Evolutionary conservation across 1,284 basidiomycete species (phyloP).

Genomic region (Malassezia globosa): DNA sequence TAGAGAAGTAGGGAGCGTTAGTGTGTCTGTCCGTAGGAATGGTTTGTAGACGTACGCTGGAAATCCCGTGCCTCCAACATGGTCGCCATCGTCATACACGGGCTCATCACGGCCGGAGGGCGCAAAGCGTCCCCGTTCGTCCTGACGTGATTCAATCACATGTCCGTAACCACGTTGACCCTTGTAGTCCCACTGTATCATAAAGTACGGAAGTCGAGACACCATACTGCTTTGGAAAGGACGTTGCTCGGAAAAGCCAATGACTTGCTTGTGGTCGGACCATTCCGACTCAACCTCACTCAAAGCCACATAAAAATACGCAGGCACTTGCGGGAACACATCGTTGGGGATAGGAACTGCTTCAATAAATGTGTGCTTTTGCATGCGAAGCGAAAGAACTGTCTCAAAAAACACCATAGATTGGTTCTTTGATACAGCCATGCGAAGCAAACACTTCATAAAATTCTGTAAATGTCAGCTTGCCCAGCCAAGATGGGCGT

Average conservation of each 20-base stretch:
- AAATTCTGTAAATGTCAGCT: constrained; percentile 61
- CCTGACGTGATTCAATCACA: constrained; percentile 52
- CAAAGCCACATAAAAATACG: constrained; percentile 89
- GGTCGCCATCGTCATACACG: constrained; percentile 62
- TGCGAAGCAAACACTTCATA: constrained; percentile 94
- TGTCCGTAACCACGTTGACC: constrained; percentile 69
- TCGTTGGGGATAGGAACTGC: constrained; percentile 75
- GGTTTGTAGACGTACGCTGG: constrained; percentile 12
- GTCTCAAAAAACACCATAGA: constrained; percentile 92
- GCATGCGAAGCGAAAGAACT: constrained; percentile 68
- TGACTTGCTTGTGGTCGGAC: constrained; percentile 92
- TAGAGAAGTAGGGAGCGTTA: constrained; percentile 2
- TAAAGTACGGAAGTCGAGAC: constrained; percentile 91
- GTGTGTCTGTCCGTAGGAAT: too few species aligned
- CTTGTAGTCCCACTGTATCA: constrained; percentile 94
- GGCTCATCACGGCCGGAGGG: constrained; percentile 50
- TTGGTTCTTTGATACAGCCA: constrained; percentile 70
- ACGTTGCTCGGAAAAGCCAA: constrained; percentile 64
- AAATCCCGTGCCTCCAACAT: constrained; percentile 61
- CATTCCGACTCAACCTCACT: constrained; percentile 82
- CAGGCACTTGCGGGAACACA: constrained; percentile 70
- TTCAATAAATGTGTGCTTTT: constrained; percentile 84
- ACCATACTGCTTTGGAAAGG: constrained; percentile 55
- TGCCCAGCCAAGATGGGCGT: too few species aligned
- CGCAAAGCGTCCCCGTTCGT: constrained; percentile 52